Percentiles rank a stretch among this genome's conserved stretches.
Conservation (phyloP, 371 early-diverging fungal species). For the Lichtheimia corymbifera region DNA sequence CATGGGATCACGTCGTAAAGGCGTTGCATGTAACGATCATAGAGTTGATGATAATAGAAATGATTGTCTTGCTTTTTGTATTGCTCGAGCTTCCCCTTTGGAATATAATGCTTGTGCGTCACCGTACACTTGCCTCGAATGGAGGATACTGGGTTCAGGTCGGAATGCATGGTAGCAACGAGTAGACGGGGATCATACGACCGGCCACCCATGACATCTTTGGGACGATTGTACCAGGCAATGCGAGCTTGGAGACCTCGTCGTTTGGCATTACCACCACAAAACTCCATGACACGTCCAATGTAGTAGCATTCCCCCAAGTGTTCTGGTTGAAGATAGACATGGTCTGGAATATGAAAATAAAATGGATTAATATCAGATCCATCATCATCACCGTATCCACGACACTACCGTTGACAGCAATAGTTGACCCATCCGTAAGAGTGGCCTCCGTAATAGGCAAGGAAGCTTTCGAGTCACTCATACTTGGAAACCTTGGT, state of each 20-base stretch:
- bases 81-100: conserved; percentile 45
- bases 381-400: not conserved
- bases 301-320: conserved; percentile 79
- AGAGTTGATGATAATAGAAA: conserved; percentile 85
- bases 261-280: conserved; percentile 41
- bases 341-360: conserved; percentile 61
- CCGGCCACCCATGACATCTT: conserved; percentile 71
- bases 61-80: conserved; percentile 63
- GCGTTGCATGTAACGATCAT: conserved; percentile 86
- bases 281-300: conserved; percentile 83
- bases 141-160: conserved; percentile 76
- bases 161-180: conserved; percentile 88
- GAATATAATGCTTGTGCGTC: conserved; percentile 69
- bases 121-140: conserved; percentile 83
- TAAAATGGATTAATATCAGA: not conserved
- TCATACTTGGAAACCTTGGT: not conserved
- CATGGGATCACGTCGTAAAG: conserved; percentile 86
- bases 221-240: conserved; percentile 84
- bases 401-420: conserved; percentile 13
- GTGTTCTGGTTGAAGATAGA: conserved; percentile 76
- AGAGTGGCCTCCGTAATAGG: conserved; percentile 18
- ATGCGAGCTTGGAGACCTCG: conserved; percentile 61
- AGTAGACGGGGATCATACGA: conserved; percentile 73
- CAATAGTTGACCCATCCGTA: conserved; percentile 16
- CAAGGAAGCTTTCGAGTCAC: conserved; percentile 6